Conservation (phyloP, 1,284 basidiomycete species). For the Trametes hirsuta region DNA sequence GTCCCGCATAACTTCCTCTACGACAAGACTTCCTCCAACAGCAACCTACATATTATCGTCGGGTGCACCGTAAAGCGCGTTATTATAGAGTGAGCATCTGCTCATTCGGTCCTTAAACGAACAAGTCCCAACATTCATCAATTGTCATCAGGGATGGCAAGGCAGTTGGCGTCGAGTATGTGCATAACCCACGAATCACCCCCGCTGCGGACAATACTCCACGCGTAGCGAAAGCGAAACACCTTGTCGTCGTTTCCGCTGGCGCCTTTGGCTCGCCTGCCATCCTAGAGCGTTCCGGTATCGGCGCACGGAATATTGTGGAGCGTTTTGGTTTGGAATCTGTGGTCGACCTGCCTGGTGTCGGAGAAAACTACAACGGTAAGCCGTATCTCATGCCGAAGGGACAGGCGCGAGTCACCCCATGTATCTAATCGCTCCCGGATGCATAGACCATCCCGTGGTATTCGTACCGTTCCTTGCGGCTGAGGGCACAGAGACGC, state of each 20-base stretch:
- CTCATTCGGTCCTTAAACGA: background rate
- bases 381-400: background rate
- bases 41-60: constrained; percentile 28
- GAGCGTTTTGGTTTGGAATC: constrained; percentile 42
- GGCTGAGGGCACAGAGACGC: constrained; percentile 43
- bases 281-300: constrained; percentile 38
- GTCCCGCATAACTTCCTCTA: constrained; percentile 61
- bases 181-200: constrained; percentile 38
- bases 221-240: constrained; percentile 39
- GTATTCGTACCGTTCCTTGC: constrained; percentile 39
- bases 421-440: background rate
- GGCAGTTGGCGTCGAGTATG: constrained; percentile 59
- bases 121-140: too few relatives aligned
- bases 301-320: constrained; percentile 40
- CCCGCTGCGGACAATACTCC: constrained; percentile 17
- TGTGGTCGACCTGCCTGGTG: constrained; percentile 55
- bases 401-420: background rate
- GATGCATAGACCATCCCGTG: constrained; percentile 45
- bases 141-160: constrained; percentile 42
- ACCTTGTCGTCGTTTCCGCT: constrained; percentile 51
- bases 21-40: constrained; percentile 37
- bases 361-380: constrained; percentile 62
- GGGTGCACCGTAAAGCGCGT: constrained; percentile 34
- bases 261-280: constrained; percentile 36
- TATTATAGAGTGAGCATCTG: constrained; percentile 29